A percentile compares a stretch with the other conserved stretches of the same genome.
Conservation (phyloP, 2,329 filamentous ascomycete species). For the Exophiala lecanii-corni region DNA sequence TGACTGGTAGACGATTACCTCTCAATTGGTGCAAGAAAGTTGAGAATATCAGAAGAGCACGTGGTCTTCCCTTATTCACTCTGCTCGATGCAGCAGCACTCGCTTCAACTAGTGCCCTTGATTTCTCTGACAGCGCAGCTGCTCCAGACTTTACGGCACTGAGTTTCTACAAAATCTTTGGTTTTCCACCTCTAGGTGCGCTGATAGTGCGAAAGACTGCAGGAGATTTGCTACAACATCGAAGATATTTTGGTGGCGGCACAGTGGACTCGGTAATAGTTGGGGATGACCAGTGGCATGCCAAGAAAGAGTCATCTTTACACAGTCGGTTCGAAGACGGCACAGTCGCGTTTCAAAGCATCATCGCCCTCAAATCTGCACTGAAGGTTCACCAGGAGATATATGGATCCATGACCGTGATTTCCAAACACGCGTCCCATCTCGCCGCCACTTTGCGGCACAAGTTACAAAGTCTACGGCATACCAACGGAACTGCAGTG, state of each 20-base stretch:
- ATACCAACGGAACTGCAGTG: conserved; percentile 63
- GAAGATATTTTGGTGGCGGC: conserved; percentile 87
- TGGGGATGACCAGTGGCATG: conserved; percentile 77
- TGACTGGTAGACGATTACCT: conserved; percentile 76
- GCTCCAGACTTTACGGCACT: conserved; percentile 82
- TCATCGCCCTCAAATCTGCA: conserved; percentile 74
- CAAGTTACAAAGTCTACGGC: conserved; percentile 56
- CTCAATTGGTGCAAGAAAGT: conserved; percentile 60
- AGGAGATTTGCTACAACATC: conserved; percentile 57
- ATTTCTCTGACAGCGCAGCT: conserved; percentile 56
- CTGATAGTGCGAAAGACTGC: conserved; percentile 74
- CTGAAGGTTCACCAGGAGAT: conserved; percentile 64
- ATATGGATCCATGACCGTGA: conserved; percentile 64
- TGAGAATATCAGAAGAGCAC: conserved; percentile 32
- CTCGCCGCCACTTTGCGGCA: conserved; percentile 58
- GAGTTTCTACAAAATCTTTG: conserved; percentile 97
- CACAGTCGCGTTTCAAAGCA: conserved; percentile 83
- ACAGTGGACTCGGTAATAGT: conserved; percentile 87
- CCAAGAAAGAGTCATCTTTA: conserved; percentile 63
- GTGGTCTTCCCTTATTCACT: conserved; percentile 50
- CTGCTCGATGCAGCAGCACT: conserved; percentile 80
- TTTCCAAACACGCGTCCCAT: conserved; percentile 67
- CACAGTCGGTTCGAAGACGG: conserved; percentile 88
- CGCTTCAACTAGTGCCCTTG: conserved; percentile 69
- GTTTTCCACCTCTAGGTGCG: conserved; percentile 85